Evolutionary conservation across 148 eudicot genomes (phyloP).

Genomic region (Diospyros kaki): DNA sequence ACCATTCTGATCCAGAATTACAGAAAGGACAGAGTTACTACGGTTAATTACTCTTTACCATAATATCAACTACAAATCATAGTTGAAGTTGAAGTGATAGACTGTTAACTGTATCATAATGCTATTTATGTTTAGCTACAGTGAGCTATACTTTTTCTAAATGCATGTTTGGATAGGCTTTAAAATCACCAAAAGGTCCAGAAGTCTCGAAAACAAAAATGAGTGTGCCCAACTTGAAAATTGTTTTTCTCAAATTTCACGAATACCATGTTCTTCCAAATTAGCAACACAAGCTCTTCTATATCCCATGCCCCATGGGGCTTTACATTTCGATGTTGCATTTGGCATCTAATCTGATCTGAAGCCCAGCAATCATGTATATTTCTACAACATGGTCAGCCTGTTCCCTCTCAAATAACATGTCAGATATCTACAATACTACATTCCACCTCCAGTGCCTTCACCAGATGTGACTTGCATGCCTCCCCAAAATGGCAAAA

Average conservation of each 20-base stretch:
- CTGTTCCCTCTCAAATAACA: background rate
- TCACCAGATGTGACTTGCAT: background rate
- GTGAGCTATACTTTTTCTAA: too few species aligned
- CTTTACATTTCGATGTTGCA: background rate
- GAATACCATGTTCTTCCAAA: too few species aligned
- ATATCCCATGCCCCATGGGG: background rate
- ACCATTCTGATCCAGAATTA: conserved; percentile 17
- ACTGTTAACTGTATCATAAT: background rate
- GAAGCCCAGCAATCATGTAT: background rate
- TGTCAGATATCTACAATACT: background rate
- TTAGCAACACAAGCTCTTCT: too few species aligned
- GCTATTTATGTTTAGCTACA: background rate
- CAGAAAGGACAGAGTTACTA: background rate
- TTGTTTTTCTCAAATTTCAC: too few species aligned
- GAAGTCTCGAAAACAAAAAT: too few species aligned
- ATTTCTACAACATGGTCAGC: background rate
- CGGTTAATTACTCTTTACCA: background rate
- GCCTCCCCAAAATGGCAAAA: background rate
- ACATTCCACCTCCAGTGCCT: background rate
- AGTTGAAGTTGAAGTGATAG: background rate
- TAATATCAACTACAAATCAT: background rate
- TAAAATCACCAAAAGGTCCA: too few species aligned
- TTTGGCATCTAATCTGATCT: background rate
- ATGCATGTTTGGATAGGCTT: too few species aligned
- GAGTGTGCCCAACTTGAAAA: too few species aligned